Percentiles rank a stretch among this genome's conserved stretches.
These are phyloP conservation scores for Triadica sebifera DNA, from an alignment of 345 rosid species.

Conservation along the genomic window DNA sequence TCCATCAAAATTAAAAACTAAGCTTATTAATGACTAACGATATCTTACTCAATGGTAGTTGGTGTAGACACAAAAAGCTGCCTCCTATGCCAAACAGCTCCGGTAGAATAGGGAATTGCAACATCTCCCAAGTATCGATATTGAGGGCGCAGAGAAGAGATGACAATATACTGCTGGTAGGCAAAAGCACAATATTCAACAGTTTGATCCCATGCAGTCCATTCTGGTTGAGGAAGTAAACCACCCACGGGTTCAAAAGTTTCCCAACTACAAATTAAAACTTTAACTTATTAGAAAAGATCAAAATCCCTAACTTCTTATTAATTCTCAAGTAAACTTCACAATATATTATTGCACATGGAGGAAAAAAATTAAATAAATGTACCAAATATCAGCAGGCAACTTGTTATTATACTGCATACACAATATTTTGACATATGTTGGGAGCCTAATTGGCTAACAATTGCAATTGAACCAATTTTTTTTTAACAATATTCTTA, in stretches of 20 bases:
- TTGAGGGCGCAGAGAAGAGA: conserved; percentile 93
- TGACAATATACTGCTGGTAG: conserved; percentile 84
- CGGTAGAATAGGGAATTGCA: conserved; percentile 90
- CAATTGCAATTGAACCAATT: background rate
- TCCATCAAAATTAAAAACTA: background rate
- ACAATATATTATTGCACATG: conserved; percentile 2
- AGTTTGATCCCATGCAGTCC: conserved; percentile 99
- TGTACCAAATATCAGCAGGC: background rate
- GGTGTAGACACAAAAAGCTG: conserved; percentile 97
- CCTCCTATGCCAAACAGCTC: conserved; percentile 97
- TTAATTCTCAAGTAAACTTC: background rate
- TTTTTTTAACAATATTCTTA: too few species aligned
- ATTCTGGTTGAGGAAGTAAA: conserved; percentile 98
- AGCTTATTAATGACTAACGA: background rate
- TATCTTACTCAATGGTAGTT: conserved; percentile 92
- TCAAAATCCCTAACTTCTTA: conserved; percentile 9
- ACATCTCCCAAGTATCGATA: conserved; percentile 96
- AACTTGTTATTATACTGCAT: background rate
- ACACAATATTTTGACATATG: background rate
- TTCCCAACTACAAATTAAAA: conserved; percentile 77
- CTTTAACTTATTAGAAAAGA: conserved; percentile 20
- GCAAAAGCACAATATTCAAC: conserved; percentile 98
- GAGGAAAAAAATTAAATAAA: background rate
- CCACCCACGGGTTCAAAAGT: conserved; percentile 93
- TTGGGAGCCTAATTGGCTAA: background rate